Evolutionary conservation across 228 moss, liverwort and hornwort genomes (phyloP).

Genomic region (Sphagnum magellanicum): DNA sequence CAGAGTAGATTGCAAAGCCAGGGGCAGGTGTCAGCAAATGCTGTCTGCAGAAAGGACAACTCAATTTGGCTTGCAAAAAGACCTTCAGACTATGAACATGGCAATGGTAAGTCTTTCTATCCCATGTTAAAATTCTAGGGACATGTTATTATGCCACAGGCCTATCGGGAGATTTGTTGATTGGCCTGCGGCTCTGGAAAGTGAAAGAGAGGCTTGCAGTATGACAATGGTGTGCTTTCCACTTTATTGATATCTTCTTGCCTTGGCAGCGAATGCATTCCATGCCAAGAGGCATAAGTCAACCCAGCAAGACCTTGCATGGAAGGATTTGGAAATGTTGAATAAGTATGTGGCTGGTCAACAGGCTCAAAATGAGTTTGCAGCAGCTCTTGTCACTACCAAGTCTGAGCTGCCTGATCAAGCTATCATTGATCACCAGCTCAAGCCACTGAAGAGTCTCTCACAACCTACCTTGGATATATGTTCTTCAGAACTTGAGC

Average conservation of each 20-base stretch:
- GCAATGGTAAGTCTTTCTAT: slow-evolving; percentile 18
- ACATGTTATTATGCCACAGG: not conserved
- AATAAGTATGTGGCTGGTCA: slow-evolving; percentile 41
- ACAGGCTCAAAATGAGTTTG: slow-evolving; percentile 7
- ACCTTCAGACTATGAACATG: slow-evolving; percentile 19
- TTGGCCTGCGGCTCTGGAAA: too few relatives aligned
- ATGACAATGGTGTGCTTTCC: too few relatives aligned
- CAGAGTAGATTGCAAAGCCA: slow-evolving; percentile 34
- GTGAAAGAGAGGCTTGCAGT: too few relatives aligned
- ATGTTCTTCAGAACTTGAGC: not conserved
- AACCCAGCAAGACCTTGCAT: slow-evolving; percentile 28
- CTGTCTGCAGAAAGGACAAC: slow-evolving; percentile 26
- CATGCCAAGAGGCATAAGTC: slow-evolving; percentile 36
- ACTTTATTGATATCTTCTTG: too few relatives aligned
- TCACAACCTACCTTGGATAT: slow-evolving; percentile 8
- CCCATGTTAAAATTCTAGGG: not conserved
- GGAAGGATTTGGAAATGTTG: slow-evolving; percentile 57
- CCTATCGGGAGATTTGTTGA: not conserved
- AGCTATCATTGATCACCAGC: slow-evolving; percentile 4
- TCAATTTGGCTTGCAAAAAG: slow-evolving; percentile 12
- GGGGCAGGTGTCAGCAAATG: slow-evolving; percentile 13
- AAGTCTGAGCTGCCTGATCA: not conserved
- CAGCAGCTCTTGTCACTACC: too few relatives aligned
- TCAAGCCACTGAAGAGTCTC: slow-evolving; percentile 12
- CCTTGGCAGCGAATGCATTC: slow-evolving; percentile 21